Base-by-base conservation (phyloP, 768 basidiomycete species). In the Boletus sp. region DNA sequence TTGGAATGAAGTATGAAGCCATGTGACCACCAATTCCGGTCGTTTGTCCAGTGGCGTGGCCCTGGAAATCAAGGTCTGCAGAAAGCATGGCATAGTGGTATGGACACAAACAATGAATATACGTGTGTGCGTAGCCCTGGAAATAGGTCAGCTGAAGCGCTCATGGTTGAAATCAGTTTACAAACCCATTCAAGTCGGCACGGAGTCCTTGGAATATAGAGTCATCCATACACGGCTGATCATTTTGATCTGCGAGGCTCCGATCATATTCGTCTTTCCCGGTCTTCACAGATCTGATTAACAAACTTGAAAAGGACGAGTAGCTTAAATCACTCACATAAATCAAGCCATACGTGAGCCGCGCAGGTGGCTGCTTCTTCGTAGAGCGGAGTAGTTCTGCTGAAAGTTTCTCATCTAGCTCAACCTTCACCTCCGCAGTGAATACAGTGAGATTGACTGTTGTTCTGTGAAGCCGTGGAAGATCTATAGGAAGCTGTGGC, bases 41-140 rank as follows among this genome's bases (percentile, higher is more conserved):
- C 12, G 47, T 47, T 20, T 47, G 47, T 3, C 47, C n/a, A 11
- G 47, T 47, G 3, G 47, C 28, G n/a, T 47, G 47, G 7, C 47
- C 47, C 47, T 47, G 32, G 2, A 47, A 30, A 36, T 47, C 10
- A 17, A 28, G 24, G 35, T 39, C 0, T 0, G 12, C 2, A 50
- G 7, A 15, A 9, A 4, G 29, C 6, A 14, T 8, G 14, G 2
- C 9, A 28, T 9, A 32, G 10, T 7, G 18, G 9, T 10, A 40
- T 20, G 7, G 8, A 24, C 7, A 71, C 80, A 63, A 65, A 90
- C 90, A 58, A 96, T 94, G 72, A 93, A 96, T 12, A 95, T 78
- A 28, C 85, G 83, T 2, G 90, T 80, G 29, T 81, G 5, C 35
- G 87, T 89, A 15, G 77, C 73, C 35, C 89, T 89, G 51, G 52